phyloP scores from a whole-genome alignment of 768 basidiomycete genomes.

The Strobilomyces confusus region DNA sequence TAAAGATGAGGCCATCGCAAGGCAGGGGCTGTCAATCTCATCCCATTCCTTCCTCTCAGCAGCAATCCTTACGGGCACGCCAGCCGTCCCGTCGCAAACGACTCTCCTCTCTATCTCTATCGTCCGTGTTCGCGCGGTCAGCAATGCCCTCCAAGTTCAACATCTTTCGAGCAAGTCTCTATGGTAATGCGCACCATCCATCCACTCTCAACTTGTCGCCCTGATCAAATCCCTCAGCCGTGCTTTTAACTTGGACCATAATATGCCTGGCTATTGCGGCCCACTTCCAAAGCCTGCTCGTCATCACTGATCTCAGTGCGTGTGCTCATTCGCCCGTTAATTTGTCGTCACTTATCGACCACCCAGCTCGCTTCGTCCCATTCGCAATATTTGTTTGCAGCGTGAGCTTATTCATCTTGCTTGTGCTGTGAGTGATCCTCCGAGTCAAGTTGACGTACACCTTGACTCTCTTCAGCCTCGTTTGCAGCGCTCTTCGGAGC shows the following conservation, averaged over 20 bases:
- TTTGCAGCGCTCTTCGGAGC: conserved; percentile 58
- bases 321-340: neutral
- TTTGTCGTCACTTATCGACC: conserved; percentile 2
- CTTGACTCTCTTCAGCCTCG: conserved; percentile 41
- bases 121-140: conserved; percentile 29
- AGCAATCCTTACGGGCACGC: conserved; percentile 20
- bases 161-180: conserved; percentile 61
- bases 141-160: conserved; percentile 73
- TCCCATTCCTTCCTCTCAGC: conserved; percentile 17
- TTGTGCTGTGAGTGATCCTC: conserved; percentile 52
- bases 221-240: conserved; percentile 37
- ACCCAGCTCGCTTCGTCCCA: conserved; percentile 78
- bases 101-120: conserved; percentile 27
- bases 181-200: conserved; percentile 40
- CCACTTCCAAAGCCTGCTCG: conserved; percentile 68
- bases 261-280: conserved; percentile 78
- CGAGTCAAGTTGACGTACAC: neutral
- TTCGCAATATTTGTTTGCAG: conserved; percentile 80
- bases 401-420: conserved; percentile 63
- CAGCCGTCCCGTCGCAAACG: conserved; percentile 34
- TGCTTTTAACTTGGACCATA: conserved; percentile 68
- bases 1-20: conserved; percentile 29
- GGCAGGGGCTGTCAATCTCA: conserved; percentile 24
- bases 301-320: conserved; percentile 79
- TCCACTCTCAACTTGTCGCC: neutral